phyloP scores from a whole-genome alignment of 768 basidiomycete species.

The Boletus barrowsii region DNA sequence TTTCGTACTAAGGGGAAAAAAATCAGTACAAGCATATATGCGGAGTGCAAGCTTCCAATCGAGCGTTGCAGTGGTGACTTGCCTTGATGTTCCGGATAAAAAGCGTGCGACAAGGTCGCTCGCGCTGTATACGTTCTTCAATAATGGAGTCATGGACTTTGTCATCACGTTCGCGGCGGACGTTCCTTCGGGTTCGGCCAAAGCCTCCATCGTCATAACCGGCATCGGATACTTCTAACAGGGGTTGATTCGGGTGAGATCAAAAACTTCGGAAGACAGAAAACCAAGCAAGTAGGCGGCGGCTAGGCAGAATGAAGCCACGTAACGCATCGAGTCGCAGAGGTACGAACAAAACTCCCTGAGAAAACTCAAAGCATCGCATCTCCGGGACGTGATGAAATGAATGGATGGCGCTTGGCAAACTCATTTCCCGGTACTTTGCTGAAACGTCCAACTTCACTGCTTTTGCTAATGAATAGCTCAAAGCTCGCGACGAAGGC shows the following conservation, averaged over 20 bases:
- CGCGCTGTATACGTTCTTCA: slow-evolving; percentile 90
- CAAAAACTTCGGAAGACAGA: slow-evolving; percentile 46
- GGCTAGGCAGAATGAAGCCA: slow-evolving; percentile 43
- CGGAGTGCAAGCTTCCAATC: slow-evolving; percentile 6
- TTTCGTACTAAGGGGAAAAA: slow-evolving; percentile 67
- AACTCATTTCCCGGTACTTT: slow-evolving; percentile 30
- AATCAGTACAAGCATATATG: slow-evolving; percentile 10
- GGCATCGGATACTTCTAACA: slow-evolving; percentile 63
- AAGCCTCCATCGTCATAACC: slow-evolving; percentile 54
- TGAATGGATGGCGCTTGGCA: slow-evolving; percentile 17
- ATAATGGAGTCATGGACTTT: slow-evolving; percentile 89
- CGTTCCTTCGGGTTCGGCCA: slow-evolving; percentile 45
- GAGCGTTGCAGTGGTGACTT: slow-evolving; percentile 40
- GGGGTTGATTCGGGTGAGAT: slow-evolving; percentile 40
- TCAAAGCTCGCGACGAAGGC: slow-evolving; percentile 43
- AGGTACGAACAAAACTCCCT: slow-evolving; percentile 16
- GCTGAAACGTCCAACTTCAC: slow-evolving; percentile 35
- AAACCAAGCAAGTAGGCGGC: slow-evolving; percentile 38
- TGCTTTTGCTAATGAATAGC: slow-evolving; percentile 48
- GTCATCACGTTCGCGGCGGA: slow-evolving; percentile 79
- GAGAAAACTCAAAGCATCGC: slow-evolving; percentile 26
- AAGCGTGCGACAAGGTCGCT: slow-evolving; percentile 91
- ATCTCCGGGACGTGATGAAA: slow-evolving; percentile 18
- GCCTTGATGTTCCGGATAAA: slow-evolving; percentile 99
- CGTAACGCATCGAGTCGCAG: slow-evolving; percentile 42